A percentile compares a stretch with the other conserved stretches of the same genome.
Conservation (phyloP, 352 stramenopile species). For the Pythium volutum region DNA sequence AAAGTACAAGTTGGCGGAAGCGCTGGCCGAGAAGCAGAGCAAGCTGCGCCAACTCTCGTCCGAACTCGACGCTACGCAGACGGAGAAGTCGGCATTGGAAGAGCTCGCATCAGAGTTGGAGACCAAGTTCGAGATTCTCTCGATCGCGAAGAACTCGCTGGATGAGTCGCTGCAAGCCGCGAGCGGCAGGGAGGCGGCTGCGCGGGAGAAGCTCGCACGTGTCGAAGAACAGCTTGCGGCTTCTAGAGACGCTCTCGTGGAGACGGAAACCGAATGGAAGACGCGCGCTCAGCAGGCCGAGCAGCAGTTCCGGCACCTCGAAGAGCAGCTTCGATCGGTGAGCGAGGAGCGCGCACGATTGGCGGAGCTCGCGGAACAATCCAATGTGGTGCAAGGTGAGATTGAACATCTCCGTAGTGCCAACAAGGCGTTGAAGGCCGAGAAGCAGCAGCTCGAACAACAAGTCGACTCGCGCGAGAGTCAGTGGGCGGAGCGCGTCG, state of each 20-base stretch:
- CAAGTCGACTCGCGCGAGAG: slow-evolving; percentile 27
- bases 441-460: slow-evolving; percentile 36
- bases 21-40: slow-evolving; percentile 29
- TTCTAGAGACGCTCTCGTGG: slow-evolving; percentile 24
- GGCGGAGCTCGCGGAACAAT: slow-evolving; percentile 7
- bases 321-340: slow-evolving; percentile 9
- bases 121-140: slow-evolving; percentile 18
- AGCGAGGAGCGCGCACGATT: slow-evolving; percentile 12
- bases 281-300: slow-evolving; percentile 12
- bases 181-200: slow-evolving; percentile 22
- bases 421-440: slow-evolving; percentile 13
- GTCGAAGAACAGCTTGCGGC: slow-evolving; percentile 35
- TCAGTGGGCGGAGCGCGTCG: slow-evolving; percentile 37
- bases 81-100: slow-evolving; percentile 18
- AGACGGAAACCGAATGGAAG: slow-evolving; percentile 28
- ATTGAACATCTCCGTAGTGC: slow-evolving; percentile 26
- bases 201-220: slow-evolving; percentile 28
- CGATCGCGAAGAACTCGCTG: slow-evolving; percentile 16
- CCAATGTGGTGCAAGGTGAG: background rate
- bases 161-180: slow-evolving; percentile 19
- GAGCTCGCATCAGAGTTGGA: slow-evolving; percentile 19
- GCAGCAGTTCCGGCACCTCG: slow-evolving; percentile 16
- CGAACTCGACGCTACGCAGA: slow-evolving; percentile 19
- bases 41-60: slow-evolving; percentile 29
- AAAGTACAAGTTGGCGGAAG: slow-evolving; percentile 20